Conservation (phyloP, 495 filamentous ascomycete genomes). For the Patellaria atrata region DNA sequence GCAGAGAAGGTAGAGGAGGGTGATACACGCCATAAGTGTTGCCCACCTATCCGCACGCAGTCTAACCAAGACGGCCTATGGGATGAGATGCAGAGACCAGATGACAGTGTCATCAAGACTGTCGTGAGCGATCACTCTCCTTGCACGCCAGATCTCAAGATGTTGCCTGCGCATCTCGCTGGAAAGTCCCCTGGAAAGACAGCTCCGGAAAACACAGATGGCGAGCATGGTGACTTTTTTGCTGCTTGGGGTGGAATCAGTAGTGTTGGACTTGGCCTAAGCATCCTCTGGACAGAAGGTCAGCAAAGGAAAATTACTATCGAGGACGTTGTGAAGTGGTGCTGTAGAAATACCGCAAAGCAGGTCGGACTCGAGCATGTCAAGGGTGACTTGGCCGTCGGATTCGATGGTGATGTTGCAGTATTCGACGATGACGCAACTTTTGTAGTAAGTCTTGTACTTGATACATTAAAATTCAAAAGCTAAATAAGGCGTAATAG, state of each 20-base stretch:
- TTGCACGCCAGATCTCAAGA: slow-evolving; percentile 88
- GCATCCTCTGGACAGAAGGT: slow-evolving; percentile 78
- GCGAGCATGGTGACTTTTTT: slow-evolving; percentile 68
- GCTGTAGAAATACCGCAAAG: slow-evolving; percentile 71
- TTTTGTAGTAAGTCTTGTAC: slow-evolving; percentile 44
- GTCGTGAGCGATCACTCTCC: slow-evolving; percentile 96
- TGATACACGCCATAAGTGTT: slow-evolving; percentile 95
- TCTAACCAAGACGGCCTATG: slow-evolving; percentile 81
- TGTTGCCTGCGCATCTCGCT: slow-evolving; percentile 52
- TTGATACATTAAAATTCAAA: not conserved
- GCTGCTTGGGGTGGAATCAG: slow-evolving; percentile 93
- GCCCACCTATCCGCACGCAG: slow-evolving; percentile 78
- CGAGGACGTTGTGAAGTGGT: slow-evolving; percentile 69
- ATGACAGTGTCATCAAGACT: slow-evolving; percentile 73
- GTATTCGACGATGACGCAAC: slow-evolving; percentile 76
- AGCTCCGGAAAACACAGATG: slow-evolving; percentile 5
- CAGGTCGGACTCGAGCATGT: slow-evolving; percentile 75
- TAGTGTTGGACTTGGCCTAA: slow-evolving; percentile 80
- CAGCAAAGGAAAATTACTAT: slow-evolving; percentile 38
- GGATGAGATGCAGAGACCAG: slow-evolving; percentile 53
- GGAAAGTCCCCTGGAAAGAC: slow-evolving; percentile 4
- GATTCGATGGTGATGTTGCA: slow-evolving; percentile 83
- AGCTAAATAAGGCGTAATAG: slow-evolving; percentile 4
- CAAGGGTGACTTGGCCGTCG: slow-evolving; percentile 73
- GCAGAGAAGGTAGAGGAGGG: slow-evolving; percentile 76